These are phyloP conservation scores for Aegilops umbellulata DNA, from an alignment of 176 grass and related monocot species.

Conservation along the genomic window DNA sequence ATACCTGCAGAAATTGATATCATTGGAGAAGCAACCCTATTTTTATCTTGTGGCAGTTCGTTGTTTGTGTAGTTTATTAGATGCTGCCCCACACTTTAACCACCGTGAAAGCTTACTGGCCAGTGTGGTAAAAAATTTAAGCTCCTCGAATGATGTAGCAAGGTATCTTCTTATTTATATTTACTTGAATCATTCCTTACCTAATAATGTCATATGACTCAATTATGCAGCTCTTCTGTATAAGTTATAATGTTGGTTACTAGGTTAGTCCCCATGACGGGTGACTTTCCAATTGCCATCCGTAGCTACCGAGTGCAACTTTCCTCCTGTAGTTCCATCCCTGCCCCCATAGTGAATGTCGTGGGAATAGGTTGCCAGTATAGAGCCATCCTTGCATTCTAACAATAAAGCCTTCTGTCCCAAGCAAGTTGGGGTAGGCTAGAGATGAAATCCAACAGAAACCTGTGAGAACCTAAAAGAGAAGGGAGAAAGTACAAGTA, in stretches of 20 bases:
- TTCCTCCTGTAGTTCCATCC: not conserved
- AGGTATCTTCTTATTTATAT: constrained; percentile 39
- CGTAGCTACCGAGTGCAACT: not conserved
- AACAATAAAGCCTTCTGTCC: not conserved
- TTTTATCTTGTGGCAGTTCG: constrained; percentile 63
- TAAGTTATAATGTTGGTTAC: not conserved
- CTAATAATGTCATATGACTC: not conserved
- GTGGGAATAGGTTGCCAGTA: not conserved
- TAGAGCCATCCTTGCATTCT: not conserved
- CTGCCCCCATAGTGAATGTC: not conserved
- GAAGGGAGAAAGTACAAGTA: not conserved
- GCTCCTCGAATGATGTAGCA: constrained; percentile 74
- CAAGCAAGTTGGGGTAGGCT: not conserved
- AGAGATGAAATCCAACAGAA: not conserved
- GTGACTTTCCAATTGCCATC: too few relatives aligned
- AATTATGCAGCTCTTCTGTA: not conserved
- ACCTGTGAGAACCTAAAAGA: not conserved
- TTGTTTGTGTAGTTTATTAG: constrained; percentile 80
- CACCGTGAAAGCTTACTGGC: constrained; percentile 76
- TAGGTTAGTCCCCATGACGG: not conserved
- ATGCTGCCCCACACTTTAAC: constrained; percentile 87
- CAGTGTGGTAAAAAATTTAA: constrained; percentile 79
- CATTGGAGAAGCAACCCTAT: constrained; percentile 61
- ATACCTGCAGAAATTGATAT: constrained; percentile 74
- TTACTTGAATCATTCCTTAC: constrained; percentile 3